A percentile compares a stretch with the other conserved stretches of the same genome.
Evolutionary conservation across 352 stramenopile species (phyloP).

Genomic region (Phytophthora ramorum): DNA sequence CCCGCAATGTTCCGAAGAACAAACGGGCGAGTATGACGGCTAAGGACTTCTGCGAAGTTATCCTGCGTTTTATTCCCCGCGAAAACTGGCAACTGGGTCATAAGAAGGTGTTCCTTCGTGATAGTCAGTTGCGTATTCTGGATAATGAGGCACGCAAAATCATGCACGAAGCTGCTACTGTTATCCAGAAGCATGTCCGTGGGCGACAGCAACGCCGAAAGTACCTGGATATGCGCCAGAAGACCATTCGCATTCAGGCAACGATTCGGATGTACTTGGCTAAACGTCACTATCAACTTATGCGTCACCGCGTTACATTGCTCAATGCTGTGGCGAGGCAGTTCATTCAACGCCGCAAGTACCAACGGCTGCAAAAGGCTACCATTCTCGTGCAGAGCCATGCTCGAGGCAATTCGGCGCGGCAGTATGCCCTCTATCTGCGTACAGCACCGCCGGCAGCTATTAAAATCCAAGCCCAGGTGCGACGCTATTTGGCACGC

Average conservation of each 20-base stretch:
- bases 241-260: constrained; percentile 74
- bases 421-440: constrained; percentile 74
- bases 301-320: constrained; percentile 64
- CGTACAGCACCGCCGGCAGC: constrained; percentile 76
- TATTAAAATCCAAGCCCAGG: constrained; percentile 82
- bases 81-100: constrained; percentile 91
- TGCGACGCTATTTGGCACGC: constrained; percentile 70
- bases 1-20: constrained; percentile 65
- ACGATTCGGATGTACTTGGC: constrained; percentile 75
- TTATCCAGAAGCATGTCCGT: constrained; percentile 82
- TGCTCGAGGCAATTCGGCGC: constrained; percentile 74
- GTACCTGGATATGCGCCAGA: constrained; percentile 64
- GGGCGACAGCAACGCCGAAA: constrained; percentile 71
- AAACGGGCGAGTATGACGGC: constrained; percentile 64
- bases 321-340: constrained; percentile 77
- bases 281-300: constrained; percentile 56
- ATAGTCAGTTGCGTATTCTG: constrained; percentile 82
- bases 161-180: constrained; percentile 75
- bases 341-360: constrained; percentile 81
- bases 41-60: constrained; percentile 87
- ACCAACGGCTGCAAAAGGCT: constrained; percentile 63
- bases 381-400: constrained; percentile 79
- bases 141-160: constrained; percentile 90
- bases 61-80: constrained; percentile 77
- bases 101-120: constrained; percentile 90